Conservation (phyloP, 164 flowering plant species). For the Vitis amurensis region DNA sequence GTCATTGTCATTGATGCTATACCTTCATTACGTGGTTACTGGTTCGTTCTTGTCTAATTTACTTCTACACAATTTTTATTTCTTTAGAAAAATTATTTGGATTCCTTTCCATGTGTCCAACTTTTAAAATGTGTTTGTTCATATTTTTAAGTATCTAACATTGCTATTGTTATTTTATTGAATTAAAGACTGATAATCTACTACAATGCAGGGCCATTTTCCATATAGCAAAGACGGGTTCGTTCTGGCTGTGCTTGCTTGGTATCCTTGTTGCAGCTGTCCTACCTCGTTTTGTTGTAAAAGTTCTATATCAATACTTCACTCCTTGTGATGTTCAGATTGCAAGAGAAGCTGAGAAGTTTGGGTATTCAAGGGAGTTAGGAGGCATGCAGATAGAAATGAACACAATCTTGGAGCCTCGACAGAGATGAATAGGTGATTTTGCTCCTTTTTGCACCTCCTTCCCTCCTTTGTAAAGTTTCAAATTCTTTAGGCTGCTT, state of each 20-base stretch:
- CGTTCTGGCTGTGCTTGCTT: constrained; percentile 81
- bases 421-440: constrained; percentile 25
- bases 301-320: constrained; percentile 43
- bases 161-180: too few species aligned
- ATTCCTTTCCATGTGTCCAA: background rate
- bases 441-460: background rate
- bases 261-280: constrained; percentile 52
- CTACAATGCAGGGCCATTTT: constrained; percentile 73
- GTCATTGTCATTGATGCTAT: constrained; percentile 75
- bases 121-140: too few species aligned
- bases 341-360: constrained; percentile 82
- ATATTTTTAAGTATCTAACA: too few species aligned
- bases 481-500: constrained; percentile 38
- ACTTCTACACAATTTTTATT: too few species aligned
- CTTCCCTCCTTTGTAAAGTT: constrained; percentile 6
- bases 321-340: constrained; percentile 72
- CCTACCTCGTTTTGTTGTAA: constrained; percentile 79
- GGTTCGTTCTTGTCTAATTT: constrained; percentile 46
- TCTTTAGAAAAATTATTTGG: background rate
- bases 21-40: constrained; percentile 63
- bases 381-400: constrained; percentile 52
- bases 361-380: constrained; percentile 29
- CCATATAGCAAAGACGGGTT: constrained; percentile 33
- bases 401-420: constrained; percentile 38
- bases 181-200: too few species aligned